Evolutionary conservation across 1,284 basidiomycete genomes (phyloP), one percentile per base, ranked within the genome.

Genomic region (Heliocybe sulcata): DNA sequence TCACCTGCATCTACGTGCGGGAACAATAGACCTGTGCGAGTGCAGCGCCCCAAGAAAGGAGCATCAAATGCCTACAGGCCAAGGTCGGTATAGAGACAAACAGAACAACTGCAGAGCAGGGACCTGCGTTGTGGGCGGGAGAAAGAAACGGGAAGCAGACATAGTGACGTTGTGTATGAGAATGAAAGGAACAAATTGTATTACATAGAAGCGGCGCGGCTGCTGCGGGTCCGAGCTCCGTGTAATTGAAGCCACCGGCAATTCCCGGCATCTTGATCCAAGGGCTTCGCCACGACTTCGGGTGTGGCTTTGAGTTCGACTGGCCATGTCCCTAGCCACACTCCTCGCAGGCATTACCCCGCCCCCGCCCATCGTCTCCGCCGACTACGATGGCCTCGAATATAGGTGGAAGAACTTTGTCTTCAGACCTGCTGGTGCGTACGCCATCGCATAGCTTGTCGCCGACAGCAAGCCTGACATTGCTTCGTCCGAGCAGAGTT

Each of bases 371-470:
- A 59, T 69, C 33, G 65, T 74, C 4, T 56, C 69, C 2, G 65
- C 70, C 9, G 72, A 82, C 29, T 87, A 85, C 62, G 66, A 76
- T 20, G 86, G 91, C 16, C 67, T 80, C 50, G 79, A 94, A 68
- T 83, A 76, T 65, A 75, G 71, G 58, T 93, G 86, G 85, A 86
- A 80, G 65, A 77, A 83, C 59, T 71, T 95, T 61, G 81, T 85
- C 47, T 91, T 94, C 72, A 76, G 91, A 52, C 92, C 92, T 11
- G 87, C 85, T n/a, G 68, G 87, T 88, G 63, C 57, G 82, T n/a
- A n/a, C 71, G 23, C 6, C 23, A 4, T 26, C 25, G 27, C 29
- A 12, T 12, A 20, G 31, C 20, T 31, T 42, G 9, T n/a, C 20
- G 26, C 22, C 38, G 29, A 31, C 12, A 31, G 12, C 12, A 31